A percentile compares a stretch with the other conserved stretches of the same genome.
Conservation (phyloP, 1,139 yeast genomes). For the Geotrichum siamense region DNA sequence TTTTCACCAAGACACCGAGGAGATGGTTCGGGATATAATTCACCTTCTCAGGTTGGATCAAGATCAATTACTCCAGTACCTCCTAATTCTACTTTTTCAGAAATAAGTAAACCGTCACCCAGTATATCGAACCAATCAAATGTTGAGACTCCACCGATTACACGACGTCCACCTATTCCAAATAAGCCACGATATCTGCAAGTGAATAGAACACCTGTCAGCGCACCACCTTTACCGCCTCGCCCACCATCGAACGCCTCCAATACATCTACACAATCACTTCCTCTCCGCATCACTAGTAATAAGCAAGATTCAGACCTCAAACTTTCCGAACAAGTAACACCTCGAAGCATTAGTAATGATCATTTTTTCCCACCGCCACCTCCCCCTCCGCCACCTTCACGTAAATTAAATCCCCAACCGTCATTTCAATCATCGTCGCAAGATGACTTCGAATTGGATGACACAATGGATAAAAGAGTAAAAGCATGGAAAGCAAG, state of each 20-base stretch:
- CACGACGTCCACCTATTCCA: constrained; percentile 17
- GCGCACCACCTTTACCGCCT: constrained; percentile 14
- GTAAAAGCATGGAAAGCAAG: constrained; percentile 42
- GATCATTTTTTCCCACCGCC: constrained; percentile 19
- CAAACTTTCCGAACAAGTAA: background rate
- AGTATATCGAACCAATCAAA: constrained; percentile 17
- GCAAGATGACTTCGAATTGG: constrained; percentile 27
- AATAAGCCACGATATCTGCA: constrained; percentile 12
- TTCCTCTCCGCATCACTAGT: background rate
- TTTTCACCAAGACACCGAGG: background rate
- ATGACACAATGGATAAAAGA: constrained; percentile 35
- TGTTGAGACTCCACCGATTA: constrained; percentile 14
- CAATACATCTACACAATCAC: background rate
- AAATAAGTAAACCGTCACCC: constrained; percentile 18
- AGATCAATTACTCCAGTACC: constrained; percentile 24
- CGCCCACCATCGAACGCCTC: constrained; percentile 9
- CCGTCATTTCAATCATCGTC: constrained; percentile 25
- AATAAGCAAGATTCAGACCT: background rate
- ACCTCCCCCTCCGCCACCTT: constrained; percentile 28
- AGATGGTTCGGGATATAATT: constrained; percentile 7
- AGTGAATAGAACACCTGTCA: background rate
- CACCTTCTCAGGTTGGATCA: constrained; percentile 12
- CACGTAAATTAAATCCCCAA: constrained; percentile 5
- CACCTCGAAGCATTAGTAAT: constrained; percentile 7
- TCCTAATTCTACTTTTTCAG: constrained; percentile 17